phyloP scores from a whole-genome alignment of 345 rosid species.

The Citrus cavaleriei region DNA sequence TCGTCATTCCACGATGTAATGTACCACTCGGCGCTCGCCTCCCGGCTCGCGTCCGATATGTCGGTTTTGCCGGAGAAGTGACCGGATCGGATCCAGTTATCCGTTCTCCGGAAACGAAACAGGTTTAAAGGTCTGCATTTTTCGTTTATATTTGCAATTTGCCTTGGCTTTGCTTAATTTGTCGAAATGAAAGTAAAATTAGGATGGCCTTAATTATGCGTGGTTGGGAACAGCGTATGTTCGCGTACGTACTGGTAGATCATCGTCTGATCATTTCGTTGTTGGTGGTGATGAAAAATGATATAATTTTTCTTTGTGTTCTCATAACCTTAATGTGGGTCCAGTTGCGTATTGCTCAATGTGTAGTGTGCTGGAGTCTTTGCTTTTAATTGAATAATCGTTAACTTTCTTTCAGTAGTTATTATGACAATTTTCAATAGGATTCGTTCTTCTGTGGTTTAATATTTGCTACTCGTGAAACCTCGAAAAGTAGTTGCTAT shows the following conservation, averaged over 20 bases:
- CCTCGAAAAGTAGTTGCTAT: too few species aligned
- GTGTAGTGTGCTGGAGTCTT: background rate
- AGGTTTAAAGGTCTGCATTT: background rate
- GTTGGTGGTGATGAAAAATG: background rate
- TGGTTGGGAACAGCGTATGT: background rate
- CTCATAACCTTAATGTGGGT: background rate
- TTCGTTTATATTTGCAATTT: background rate
- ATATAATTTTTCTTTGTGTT: background rate
- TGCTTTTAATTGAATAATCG: background rate
- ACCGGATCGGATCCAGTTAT: background rate
- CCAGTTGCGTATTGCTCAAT: background rate
- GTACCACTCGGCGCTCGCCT: conserved; percentile 55
- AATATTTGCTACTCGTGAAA: too few species aligned
- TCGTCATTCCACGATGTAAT: conserved; percentile 42
- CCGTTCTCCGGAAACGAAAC: background rate
- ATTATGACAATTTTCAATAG: too few species aligned
- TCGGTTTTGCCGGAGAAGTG: conserved; percentile 10
- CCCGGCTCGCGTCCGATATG: conserved; percentile 36
- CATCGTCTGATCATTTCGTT: background rate
- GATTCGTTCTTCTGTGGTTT: background rate
- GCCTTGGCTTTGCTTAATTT: background rate
- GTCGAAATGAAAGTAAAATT: conserved; percentile 1
- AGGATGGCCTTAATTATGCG: background rate
- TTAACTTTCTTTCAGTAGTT: too few species aligned
- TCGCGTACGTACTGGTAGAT: background rate